A percentile compares a stretch with the other conserved stretches of the same genome.
phyloP scores from a whole-genome alignment of 768 basidiomycete genomes.

The Stropharia rugosoannulata region DNA sequence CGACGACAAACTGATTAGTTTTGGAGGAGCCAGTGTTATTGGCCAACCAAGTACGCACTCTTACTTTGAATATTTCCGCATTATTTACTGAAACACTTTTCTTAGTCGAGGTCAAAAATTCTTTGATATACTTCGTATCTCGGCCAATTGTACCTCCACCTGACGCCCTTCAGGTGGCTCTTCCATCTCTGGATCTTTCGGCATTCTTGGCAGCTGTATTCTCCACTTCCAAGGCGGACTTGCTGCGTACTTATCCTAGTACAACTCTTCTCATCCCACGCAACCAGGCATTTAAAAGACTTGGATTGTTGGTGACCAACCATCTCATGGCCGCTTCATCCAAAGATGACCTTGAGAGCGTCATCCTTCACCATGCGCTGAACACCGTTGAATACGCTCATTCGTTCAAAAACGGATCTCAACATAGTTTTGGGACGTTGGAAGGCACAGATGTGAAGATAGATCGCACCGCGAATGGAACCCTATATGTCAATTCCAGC shows the following conservation, averaged over 20 bases:
- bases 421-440: slow-evolving; percentile 75
- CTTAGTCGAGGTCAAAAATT: slow-evolving; percentile 71
- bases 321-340: slow-evolving; percentile 82
- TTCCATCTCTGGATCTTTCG: slow-evolving; percentile 83
- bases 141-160: slow-evolving; percentile 80
- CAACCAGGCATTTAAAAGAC: slow-evolving; percentile 84
- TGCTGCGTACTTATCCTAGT: slow-evolving; percentile 58
- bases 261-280: slow-evolving; percentile 86
- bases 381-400: slow-evolving; percentile 72
- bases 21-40: slow-evolving; percentile 81
- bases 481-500: slow-evolving; percentile 58
- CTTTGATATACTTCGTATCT: slow-evolving; percentile 87
- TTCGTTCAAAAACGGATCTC: slow-evolving; percentile 59
- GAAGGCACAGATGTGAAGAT: slow-evolving; percentile 84
- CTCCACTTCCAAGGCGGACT: slow-evolving; percentile 79
- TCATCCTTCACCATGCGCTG: slow-evolving; percentile 87
- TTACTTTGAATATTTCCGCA: not conserved
- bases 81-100: slow-evolving; percentile 1
- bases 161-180: slow-evolving; percentile 76
- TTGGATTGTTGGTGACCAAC: slow-evolving; percentile 81
- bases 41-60: slow-evolving; percentile 66
- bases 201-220: slow-evolving; percentile 89
- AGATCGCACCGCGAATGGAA: slow-evolving; percentile 51
- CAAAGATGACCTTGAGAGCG: slow-evolving; percentile 76
- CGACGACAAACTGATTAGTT: slow-evolving; percentile 59